Percentiles rank a stretch among this genome's conserved stretches.
phyloP scores from a whole-genome alignment of 208 protist genomes.

The Acanthamoeba royreba region DNA sequence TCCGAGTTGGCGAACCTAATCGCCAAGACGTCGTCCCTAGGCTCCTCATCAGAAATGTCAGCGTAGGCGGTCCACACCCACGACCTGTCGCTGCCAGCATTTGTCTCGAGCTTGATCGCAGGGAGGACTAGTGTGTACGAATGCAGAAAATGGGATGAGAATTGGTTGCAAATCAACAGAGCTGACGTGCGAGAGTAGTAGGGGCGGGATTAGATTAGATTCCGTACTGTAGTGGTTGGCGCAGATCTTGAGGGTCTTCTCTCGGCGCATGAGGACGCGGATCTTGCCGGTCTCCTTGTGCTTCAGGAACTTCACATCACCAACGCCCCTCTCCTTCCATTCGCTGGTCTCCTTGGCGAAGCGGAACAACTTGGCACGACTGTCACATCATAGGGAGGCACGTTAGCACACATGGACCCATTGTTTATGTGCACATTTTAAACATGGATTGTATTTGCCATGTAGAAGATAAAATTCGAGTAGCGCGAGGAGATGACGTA shows the following conservation, averaged over 20 bases:
- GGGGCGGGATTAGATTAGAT: neutral
- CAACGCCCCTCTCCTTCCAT: slow-evolving; percentile 88
- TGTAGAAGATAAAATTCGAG: neutral
- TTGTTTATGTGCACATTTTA: too few relatives aligned
- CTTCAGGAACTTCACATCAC: slow-evolving; percentile 82
- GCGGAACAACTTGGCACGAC: slow-evolving; percentile 82
- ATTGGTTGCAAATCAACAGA: neutral
- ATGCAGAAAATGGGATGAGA: neutral
- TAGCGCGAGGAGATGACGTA: neutral
- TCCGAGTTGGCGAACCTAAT: slow-evolving; percentile 79
- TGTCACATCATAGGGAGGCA: neutral
- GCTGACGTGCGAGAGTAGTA: neutral
- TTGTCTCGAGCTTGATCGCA: slow-evolving; percentile 63
- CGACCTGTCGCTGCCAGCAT: slow-evolving; percentile 69
- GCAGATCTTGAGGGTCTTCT: slow-evolving; percentile 89
- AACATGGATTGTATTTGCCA: too few relatives aligned
- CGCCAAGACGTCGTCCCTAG: slow-evolving; percentile 62
- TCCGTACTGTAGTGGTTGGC: slow-evolving; percentile 80
- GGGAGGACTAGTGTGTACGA: slow-evolving; percentile 33
- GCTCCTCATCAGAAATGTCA: slow-evolving; percentile 69
- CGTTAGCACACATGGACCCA: slow-evolving; percentile 23
- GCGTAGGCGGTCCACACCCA: slow-evolving; percentile 76
- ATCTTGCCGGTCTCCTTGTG: slow-evolving; percentile 78
- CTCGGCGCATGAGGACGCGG: slow-evolving; percentile 85
- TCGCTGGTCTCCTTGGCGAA: slow-evolving; percentile 74